Evolutionary conservation across 768 basidiomycete species (phyloP).

Genomic region (Xanthoconium stramineum): DNA sequence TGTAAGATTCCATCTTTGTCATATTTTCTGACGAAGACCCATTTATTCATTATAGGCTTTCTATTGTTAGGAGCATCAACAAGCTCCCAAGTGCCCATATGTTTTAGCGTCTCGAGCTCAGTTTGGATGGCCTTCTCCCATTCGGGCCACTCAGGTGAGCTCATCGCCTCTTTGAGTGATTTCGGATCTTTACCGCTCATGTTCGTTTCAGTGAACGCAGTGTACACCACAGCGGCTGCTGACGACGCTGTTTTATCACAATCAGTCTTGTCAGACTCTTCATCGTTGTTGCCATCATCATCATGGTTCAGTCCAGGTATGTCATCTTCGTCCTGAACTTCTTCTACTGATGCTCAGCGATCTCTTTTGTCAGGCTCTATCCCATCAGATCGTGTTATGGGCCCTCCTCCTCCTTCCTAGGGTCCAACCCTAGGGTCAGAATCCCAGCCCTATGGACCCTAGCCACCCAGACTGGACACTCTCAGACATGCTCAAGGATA

Average conservation of each 20-base stretch:
- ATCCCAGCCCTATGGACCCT: too few species aligned
- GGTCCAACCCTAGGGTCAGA: too few species aligned
- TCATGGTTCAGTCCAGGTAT: background rate
- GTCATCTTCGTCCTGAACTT: background rate
- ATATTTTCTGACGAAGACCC: constrained; percentile 23
- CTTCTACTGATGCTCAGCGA: background rate
- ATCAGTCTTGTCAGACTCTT: background rate
- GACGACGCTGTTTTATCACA: background rate
- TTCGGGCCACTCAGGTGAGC: background rate
- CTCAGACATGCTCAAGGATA: too few species aligned
- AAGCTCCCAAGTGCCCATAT: constrained; percentile 22
- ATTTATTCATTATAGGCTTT: constrained; percentile 28
- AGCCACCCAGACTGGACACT: too few species aligned
- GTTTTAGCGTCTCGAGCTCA: background rate
- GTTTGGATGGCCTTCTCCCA: background rate
- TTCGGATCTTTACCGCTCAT: background rate
- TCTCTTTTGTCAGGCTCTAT: background rate
- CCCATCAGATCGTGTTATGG: too few species aligned
- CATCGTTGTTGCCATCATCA: background rate
- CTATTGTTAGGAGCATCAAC: constrained; percentile 21
- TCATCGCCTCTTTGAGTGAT: background rate
- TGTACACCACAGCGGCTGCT: background rate
- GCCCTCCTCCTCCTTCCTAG: too few species aligned
- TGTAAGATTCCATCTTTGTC: background rate
- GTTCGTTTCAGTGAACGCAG: background rate